phyloP scores from a whole-genome alignment of 2,329 filamentous ascomycete genomes.

The Phialophora verrucosa region DNA sequence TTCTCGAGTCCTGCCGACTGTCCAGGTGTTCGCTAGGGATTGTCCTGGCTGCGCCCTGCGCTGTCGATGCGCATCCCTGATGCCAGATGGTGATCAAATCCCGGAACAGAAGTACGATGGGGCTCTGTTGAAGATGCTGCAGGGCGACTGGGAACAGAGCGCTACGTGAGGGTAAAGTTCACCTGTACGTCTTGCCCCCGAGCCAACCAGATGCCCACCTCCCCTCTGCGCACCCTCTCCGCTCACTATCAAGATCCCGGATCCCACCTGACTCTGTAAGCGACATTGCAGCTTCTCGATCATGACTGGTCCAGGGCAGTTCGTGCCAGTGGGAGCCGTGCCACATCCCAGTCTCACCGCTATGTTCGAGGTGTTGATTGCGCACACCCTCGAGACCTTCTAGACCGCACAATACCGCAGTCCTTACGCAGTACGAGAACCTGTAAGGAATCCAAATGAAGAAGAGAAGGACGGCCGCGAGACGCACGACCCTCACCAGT shows the following conservation, averaged over 20 bases:
- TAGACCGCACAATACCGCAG: not conserved
- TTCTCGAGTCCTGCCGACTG: not conserved
- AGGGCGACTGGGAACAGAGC: not conserved
- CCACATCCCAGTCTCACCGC: conserved; percentile 22
- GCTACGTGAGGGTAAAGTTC: not conserved
- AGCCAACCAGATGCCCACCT: conserved; percentile 14
- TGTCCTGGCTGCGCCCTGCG: not conserved
- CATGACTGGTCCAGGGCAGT: conserved; percentile 23
- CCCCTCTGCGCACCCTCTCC: conserved; percentile 15
- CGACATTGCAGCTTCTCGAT: conserved; percentile 17
- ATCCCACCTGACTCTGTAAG: conserved; percentile 21
- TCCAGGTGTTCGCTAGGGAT: conserved; percentile 1
- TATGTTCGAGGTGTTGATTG: conserved; percentile 5
- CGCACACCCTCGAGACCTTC: not conserved
- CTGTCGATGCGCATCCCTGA: not conserved
- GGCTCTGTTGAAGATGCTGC: not conserved
- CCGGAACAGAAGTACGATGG: not conserved
- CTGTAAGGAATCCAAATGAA: not conserved
- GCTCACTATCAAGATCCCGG: conserved; percentile 22
- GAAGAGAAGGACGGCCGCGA: not conserved
- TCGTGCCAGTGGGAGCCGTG: conserved; percentile 6
- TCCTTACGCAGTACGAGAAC: not conserved
- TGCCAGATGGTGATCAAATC: not conserved
- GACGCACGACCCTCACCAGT: not conserved
- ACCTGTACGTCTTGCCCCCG: not conserved